Conservation (phyloP, 495 filamentous ascomycete genomes). For the Filosporella fistucella region DNA sequence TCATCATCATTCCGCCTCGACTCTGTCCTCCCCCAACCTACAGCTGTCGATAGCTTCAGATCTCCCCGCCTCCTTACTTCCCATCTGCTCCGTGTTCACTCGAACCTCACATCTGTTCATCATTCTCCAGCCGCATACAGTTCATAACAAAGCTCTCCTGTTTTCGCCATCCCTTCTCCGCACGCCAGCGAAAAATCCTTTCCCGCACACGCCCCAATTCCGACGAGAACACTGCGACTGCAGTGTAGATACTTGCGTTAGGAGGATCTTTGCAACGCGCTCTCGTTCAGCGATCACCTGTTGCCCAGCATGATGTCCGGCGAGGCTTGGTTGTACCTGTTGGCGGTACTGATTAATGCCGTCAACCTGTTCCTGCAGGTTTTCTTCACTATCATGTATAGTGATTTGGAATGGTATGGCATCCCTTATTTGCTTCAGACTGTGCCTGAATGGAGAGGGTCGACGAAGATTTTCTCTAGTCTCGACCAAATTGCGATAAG, state of each 20-base stretch:
- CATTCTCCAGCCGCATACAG: no score
- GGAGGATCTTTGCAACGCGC: no score
- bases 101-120: no score
- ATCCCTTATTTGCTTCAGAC: no score
- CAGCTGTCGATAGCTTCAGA: slow-evolving; percentile 13
- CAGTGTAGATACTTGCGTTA: background rate
- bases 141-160: no score
- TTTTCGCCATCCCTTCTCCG: background rate
- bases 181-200: background rate
- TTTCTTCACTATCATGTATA: slow-evolving; percentile 99
- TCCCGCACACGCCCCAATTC: background rate
- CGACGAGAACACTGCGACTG: background rate
- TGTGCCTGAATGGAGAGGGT: no score
- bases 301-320: slow-evolving; percentile 76
- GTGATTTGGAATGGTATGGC: slow-evolving; percentile 94
- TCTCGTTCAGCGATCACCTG: no score
- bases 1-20: slow-evolving; percentile 12
- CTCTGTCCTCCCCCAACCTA: slow-evolving; percentile 2
- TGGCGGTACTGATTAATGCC: slow-evolving; percentile 98
- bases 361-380: slow-evolving; percentile 99
- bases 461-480: no score
- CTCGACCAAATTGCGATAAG: slow-evolving; percentile 4
- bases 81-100: background rate
- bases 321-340: slow-evolving; percentile 98
- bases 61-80: background rate